Evolutionary conservation across 805 yeast genomes (phyloP).

Genomic region (Torulaspora delbrueckii): DNA sequence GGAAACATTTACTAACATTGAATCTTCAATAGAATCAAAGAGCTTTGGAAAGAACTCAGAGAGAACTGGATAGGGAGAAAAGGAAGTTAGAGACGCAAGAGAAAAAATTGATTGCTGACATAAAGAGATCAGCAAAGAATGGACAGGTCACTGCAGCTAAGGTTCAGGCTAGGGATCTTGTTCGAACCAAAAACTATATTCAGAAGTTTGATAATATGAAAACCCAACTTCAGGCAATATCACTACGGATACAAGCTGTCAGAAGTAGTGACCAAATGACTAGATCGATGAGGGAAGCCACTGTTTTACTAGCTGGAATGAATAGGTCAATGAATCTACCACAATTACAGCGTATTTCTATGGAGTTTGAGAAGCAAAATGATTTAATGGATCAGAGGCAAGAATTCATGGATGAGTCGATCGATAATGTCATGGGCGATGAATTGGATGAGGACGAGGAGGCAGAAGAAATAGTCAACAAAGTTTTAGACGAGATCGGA

Average conservation of each 20-base stretch:
- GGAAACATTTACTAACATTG: slow-evolving; percentile 1
- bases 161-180: slow-evolving; percentile 92
- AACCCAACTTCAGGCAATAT: slow-evolving; percentile 92
- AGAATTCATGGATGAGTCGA: slow-evolving; percentile 97
- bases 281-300: slow-evolving; percentile 89
- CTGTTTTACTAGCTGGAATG: slow-evolving; percentile 77
- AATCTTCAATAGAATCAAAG: slow-evolving; percentile 65
- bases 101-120: slow-evolving; percentile 77
- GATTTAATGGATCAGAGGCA: slow-evolving; percentile 98
- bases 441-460: slow-evolving; percentile 86
- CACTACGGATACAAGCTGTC: slow-evolving; percentile 84
- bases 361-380: slow-evolving; percentile 91
- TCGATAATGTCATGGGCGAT: slow-evolving; percentile 93
- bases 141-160: slow-evolving; percentile 88
- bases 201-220: slow-evolving; percentile 89
- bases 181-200: slow-evolving; percentile 75
- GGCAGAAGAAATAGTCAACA: slow-evolving; percentile 83
- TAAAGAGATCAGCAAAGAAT: slow-evolving; percentile 84
- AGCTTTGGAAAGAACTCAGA: slow-evolving; percentile 87
- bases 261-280: slow-evolving; percentile 95
- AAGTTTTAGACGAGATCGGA: slow-evolving; percentile 94
- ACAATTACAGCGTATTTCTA: slow-evolving; percentile 79
- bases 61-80: slow-evolving; percentile 88
- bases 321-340: slow-evolving; percentile 88
- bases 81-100: slow-evolving; percentile 85